These are phyloP conservation scores for Lolium perenne DNA, from an alignment of 176 grass and related monocot genomes.

Conservation along the genomic window DNA sequence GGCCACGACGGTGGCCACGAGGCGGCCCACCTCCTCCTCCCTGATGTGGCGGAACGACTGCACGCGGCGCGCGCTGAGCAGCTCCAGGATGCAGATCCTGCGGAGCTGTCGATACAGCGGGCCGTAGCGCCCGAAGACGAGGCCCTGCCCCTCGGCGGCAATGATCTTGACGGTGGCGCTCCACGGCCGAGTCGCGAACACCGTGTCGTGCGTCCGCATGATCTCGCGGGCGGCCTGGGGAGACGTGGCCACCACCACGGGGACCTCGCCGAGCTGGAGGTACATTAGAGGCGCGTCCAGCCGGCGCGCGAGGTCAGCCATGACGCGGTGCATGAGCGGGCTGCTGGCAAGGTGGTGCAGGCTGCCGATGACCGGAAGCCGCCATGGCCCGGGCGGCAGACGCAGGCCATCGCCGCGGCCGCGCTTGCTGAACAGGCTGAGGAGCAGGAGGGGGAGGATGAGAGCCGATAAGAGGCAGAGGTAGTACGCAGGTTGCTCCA, in stretches of 20 bases:
- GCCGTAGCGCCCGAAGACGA: slow-evolving; percentile 41
- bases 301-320: not conserved
- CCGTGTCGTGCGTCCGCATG: not conserved
- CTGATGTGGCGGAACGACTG: slow-evolving; percentile 39
- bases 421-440: not conserved
- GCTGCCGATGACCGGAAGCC: not conserved
- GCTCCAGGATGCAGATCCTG: slow-evolving; percentile 18
- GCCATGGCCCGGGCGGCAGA: slow-evolving; percentile 12
- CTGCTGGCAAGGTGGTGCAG: not conserved
- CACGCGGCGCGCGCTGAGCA: slow-evolving; percentile 38
- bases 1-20: not conserved
- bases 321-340: not conserved
- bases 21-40: slow-evolving; percentile 39
- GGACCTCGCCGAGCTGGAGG: slow-evolving; percentile 13
- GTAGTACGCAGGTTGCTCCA: not conserved
- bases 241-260: slow-evolving; percentile 6
- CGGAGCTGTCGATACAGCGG: slow-evolving; percentile 39
- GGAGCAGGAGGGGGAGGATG: not conserved
- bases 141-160: not conserved
- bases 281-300: not conserved
- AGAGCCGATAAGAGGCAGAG: not conserved
- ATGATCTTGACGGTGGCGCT: not conserved
- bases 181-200: not conserved
- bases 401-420: not conserved
- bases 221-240: not conserved